Evolutionary conservation across 257 asterid species (phyloP), one percentile per base, ranked within the genome.

Genomic region (Phtheirospermum japonicum): DNA sequence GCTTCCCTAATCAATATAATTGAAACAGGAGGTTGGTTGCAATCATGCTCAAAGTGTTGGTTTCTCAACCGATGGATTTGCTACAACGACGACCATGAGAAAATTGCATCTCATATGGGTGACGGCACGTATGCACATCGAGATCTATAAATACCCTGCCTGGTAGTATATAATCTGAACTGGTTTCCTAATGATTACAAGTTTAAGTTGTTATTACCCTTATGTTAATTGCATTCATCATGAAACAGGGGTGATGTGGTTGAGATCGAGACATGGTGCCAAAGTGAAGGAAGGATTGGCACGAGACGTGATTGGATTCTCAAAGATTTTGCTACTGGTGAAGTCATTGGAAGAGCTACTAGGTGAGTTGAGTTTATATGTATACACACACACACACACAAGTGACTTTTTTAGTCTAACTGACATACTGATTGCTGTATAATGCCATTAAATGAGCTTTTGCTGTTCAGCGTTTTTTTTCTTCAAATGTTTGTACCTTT

Each of bases 251-350:
- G 97, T 70, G 87, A 89, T 61, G 94, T 93, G 18, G 77, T 93
- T 73, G 97, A 93, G 83, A 89, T 93, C 49, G 99, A 93, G 86
- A 93, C 99, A 9, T 93, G 99, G 99, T 87, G 96, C 73, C 99
- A 93, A 79, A 74, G 85, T 36, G 96, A 89, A 78, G 97, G 99
- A 69, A 78, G 90, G 72, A 82, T 89, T 50, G 94, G 96, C 57
- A 83, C 95, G 6, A 79, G 97, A 69, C 99, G 96, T 6, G 97
- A 93, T 77, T 93, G 97, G 97, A 83, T 89, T 73, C 80, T 93
- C 51, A 87, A 80, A 73, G 96, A 93, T 59, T 83, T 72, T 69
- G 81, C 88, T 32, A 87, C 75, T 66, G 91, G 86, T 55, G 91
- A 87, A 76, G 88, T 89, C 78, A 89, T 89, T 75, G 99, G 99